A percentile compares a stretch with the other conserved stretches of the same genome.
These are phyloP conservation scores for Isoetes taiwanensis DNA, from an alignment of 75 land plant species.

Conservation along the genomic window DNA sequence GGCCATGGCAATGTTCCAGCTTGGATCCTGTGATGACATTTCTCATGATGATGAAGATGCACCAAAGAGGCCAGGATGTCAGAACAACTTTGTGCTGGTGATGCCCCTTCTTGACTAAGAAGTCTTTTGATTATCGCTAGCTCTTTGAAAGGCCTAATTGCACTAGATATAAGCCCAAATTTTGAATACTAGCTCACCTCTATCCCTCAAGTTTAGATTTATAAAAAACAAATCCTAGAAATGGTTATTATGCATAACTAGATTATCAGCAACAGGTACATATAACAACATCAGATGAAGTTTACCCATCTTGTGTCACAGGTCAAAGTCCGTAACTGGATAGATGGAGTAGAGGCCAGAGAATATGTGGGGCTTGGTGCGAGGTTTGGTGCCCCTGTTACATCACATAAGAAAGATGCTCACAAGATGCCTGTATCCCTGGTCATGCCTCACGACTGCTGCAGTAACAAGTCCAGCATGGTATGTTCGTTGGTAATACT, in stretches of 20 bases:
- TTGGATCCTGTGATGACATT: conserved; percentile 28
- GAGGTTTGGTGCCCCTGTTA: conserved; percentile 61
- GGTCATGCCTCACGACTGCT: conserved; percentile 53
- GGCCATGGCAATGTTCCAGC: too few relatives aligned
- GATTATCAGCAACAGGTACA: too few relatives aligned
- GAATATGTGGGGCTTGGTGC: conserved; percentile 88
- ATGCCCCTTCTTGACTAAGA: too few relatives aligned
- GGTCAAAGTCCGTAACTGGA: conserved; percentile 73
- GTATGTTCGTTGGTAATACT: conserved; percentile 12
- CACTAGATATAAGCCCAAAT: too few relatives aligned
- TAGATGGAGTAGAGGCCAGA: conserved; percentile 25
- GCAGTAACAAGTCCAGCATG: conserved; percentile 32
- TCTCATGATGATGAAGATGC: conserved; percentile 21
- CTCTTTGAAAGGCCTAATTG: too few relatives aligned
- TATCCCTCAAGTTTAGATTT: too few relatives aligned
- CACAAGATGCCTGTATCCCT: conserved; percentile 35
- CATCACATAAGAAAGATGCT: conserved; percentile 58
- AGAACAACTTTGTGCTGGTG: conserved; percentile 40
- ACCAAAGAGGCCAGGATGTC: conserved; percentile 32
- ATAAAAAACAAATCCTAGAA: too few relatives aligned
- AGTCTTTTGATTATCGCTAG: neutral
- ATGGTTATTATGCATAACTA: too few relatives aligned
- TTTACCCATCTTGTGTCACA: conserved; percentile 13
- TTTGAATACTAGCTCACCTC: too few relatives aligned
- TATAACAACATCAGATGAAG: neutral